These are phyloP conservation scores for Juglanconis oblonga DNA, from an alignment of 2,329 filamentous ascomycete genomes.

Conservation along the genomic window DNA sequence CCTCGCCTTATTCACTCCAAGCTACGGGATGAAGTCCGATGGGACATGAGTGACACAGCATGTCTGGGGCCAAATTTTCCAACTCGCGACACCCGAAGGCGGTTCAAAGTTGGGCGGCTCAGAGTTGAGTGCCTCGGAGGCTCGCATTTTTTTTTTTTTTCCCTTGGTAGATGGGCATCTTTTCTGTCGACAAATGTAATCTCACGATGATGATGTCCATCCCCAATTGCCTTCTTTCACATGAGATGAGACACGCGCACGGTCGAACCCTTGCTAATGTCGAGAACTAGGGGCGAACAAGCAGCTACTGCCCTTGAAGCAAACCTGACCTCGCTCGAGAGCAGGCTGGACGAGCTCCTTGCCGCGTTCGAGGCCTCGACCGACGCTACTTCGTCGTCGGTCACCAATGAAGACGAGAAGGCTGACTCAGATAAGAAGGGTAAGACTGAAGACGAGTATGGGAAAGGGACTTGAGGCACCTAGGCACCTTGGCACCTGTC, in stretches of 20 bases:
- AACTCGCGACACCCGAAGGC: too few relatives aligned
- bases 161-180: not conserved
- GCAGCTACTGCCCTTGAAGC: constrained; percentile 51
- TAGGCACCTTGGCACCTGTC: too few relatives aligned
- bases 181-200: too few relatives aligned
- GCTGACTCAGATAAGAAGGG: not conserved
- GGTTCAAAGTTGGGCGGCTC: not conserved
- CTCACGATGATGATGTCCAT: too few relatives aligned
- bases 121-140: not conserved
- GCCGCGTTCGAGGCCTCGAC: constrained; percentile 40
- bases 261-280: not conserved
- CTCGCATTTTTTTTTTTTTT: not conserved
- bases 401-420: not conserved
- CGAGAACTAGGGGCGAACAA: constrained; percentile 47
- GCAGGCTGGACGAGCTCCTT: constrained; percentile 53
- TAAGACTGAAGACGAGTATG: not conserved
- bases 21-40: not conserved
- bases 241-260: not conserved
- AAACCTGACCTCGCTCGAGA: constrained; percentile 50
- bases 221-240: too few relatives aligned
- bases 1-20: not conserved
- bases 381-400: not conserved
- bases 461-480: not conserved
- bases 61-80: not conserved
- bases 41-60: not conserved